Conservation (phyloP, 164 flowering plant genomes). For the Stephania cephalantha region DNA sequence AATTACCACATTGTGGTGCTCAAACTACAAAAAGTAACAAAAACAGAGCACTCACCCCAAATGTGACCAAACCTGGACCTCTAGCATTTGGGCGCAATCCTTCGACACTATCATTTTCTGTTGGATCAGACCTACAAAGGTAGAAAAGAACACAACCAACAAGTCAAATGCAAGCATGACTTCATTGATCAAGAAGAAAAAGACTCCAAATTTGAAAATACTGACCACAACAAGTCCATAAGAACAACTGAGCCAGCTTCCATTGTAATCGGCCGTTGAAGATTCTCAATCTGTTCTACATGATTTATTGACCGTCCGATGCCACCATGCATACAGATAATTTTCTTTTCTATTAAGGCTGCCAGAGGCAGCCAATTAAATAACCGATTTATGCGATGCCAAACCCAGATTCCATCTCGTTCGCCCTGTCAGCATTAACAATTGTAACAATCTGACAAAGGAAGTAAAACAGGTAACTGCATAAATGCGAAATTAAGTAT, state of each 20-base stretch:
- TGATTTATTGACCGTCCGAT: constrained; percentile 99
- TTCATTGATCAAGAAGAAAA: not conserved
- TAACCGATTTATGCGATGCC: constrained; percentile 93
- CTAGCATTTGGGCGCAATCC: constrained; percentile 99
- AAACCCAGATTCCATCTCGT: constrained; percentile 97
- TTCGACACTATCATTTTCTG: constrained; percentile 99
- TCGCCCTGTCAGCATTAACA: constrained; percentile 65
- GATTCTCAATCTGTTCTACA: constrained; percentile 87
- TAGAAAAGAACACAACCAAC: constrained; percentile 4
- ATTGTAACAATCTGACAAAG: not conserved
- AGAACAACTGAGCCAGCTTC: constrained; percentile 99
- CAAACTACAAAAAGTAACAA: not conserved
- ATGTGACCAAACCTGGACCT: constrained; percentile 99
- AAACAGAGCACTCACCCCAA: constrained; percentile 63
- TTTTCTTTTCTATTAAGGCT: constrained; percentile 95
- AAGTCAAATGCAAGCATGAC: constrained; percentile 5
- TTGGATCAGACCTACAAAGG: constrained; percentile 90
- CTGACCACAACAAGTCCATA: constrained; percentile 95
- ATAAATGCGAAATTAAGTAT: not conserved
- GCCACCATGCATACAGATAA: constrained; percentile 99
- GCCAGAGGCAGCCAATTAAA: constrained; percentile 99
- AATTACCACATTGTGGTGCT: not conserved
- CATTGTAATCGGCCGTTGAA: constrained; percentile 98
- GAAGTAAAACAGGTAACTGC: not conserved
- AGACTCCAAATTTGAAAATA: constrained; percentile 2